Base-by-base conservation (phyloP, 805 yeast species). In the Candida endomychidarum region DNA sequence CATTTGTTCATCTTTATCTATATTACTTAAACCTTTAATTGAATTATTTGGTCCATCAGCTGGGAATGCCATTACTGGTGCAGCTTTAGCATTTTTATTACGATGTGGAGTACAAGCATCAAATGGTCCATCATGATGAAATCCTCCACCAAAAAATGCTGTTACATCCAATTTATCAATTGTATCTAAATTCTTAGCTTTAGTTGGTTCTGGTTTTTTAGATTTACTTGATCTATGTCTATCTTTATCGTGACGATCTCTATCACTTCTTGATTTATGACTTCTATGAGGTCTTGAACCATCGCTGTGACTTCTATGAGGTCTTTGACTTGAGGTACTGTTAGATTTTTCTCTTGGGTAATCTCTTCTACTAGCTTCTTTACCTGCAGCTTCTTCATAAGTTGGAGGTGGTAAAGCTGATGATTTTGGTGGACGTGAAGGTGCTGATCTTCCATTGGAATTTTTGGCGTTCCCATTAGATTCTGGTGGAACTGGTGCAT, bases 91-190 rank as follows among this genome's bases (percentile, higher is more conserved):
- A 42, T 78, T 72, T 65, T 84, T 86, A 64, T 93, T 93, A 60
- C 98, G 81, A 61, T 87, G 96, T 6, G 99, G 98, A 2, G 95
- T 86, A 62, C 98, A 91, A 1, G 99, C 99, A 60, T 93, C 99
- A 60, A 93, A 93, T 11, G 99, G 99, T 9, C 99, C 99, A 65
- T 93, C 99, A 62, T 93, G 98, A 63, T 93, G 99, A 74, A 93
- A 93, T 2, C 95, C 87, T 35, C 86, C 82, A 18, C 96, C 97
- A 58, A 86, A 90, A 46, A 90, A 75, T 1, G 96, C 97, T 9
- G 97, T 90, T 34, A 91, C 99, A 61, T 93, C 99, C 54, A 93
- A 73, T 63, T 86, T 86, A 67, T 93, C 99, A 52, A 93, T 93
- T 3, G 95, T 87, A 56, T 91, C 99, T 41, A 90, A 81, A 51